These are phyloP conservation scores for Lonicera japonica DNA, from an alignment of 129 eudicot species.

Conservation along the genomic window DNA sequence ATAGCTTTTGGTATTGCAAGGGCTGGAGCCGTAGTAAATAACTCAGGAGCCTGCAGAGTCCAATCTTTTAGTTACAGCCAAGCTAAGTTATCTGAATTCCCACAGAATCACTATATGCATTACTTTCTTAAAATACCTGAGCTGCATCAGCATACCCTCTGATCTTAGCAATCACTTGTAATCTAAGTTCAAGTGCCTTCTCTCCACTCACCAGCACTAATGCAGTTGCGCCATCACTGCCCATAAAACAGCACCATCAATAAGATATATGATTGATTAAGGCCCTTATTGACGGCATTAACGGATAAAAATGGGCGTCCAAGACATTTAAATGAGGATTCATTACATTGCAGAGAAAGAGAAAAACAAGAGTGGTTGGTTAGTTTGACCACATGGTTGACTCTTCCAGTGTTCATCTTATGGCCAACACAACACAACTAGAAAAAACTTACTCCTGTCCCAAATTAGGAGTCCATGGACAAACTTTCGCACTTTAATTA, in stretches of 20 bases:
- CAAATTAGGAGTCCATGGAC: too few species aligned
- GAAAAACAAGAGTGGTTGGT: too few species aligned
- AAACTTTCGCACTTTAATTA: too few species aligned
- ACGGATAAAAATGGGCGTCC: neutral
- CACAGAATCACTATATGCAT: neutral
- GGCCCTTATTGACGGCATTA: neutral
- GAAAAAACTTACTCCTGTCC: too few species aligned
- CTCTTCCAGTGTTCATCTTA: too few species aligned
- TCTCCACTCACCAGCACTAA: slow-evolving; percentile 88
- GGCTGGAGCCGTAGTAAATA: slow-evolving; percentile 89
- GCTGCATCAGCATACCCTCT: slow-evolving; percentile 91
- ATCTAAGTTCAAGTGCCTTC: slow-evolving; percentile 65
- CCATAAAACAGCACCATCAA: slow-evolving; percentile 8
- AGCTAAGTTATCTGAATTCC: neutral
- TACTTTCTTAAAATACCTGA: slow-evolving; percentile 41
- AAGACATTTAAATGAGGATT: neutral
- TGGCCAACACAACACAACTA: too few species aligned
- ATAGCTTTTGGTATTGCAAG: slow-evolving; percentile 93
- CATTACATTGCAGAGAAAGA: neutral
- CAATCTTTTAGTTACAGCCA: neutral
- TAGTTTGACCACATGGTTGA: too few species aligned
- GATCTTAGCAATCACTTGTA: slow-evolving; percentile 72
- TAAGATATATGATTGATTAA: neutral
- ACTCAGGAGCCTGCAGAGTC: slow-evolving; percentile 70
- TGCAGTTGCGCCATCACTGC: slow-evolving; percentile 99